A percentile compares a stretch with the other conserved stretches of the same genome.
These are phyloP conservation scores for Candida sakaeoensis DNA, from an alignment of 805 yeast genomes.

Conservation along the genomic window DNA sequence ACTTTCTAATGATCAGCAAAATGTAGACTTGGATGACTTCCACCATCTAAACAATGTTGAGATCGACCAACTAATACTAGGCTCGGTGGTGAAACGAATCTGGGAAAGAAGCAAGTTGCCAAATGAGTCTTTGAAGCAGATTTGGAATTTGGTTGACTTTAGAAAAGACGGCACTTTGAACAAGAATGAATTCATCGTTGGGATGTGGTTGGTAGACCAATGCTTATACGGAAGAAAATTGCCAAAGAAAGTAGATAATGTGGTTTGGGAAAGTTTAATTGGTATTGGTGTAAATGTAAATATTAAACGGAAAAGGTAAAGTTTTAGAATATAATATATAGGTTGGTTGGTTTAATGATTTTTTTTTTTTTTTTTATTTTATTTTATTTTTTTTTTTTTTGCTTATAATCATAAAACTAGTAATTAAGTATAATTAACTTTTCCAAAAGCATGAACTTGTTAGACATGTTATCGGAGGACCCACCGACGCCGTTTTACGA, in stretches of 20 bases:
- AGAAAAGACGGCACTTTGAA: conserved; percentile 70
- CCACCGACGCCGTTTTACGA: conserved; percentile 18
- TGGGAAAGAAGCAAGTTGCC: conserved; percentile 81
- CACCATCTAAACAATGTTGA: conserved; percentile 29
- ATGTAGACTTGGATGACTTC: conserved; percentile 21
- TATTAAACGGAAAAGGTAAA: conserved; percentile 29
- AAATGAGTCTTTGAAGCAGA: conserved; percentile 49
- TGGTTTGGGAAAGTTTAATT: conserved; percentile 78
- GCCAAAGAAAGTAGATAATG: conserved; percentile 63
- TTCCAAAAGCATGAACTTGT: conserved; percentile 28
- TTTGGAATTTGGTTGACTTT: conserved; percentile 70
- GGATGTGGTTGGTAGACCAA: conserved; percentile 97
- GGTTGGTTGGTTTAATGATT: too few relatives aligned
- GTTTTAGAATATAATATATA: too few relatives aligned
- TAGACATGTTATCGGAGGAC: conserved; percentile 37
- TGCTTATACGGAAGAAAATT: conserved; percentile 89
- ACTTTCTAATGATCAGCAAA: conserved; percentile 23
- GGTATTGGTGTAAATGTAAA: conserved; percentile 40
- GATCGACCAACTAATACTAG: conserved; percentile 42
- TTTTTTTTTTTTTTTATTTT: too few relatives aligned
- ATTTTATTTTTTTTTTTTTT: too few relatives aligned
- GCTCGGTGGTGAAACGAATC: conserved; percentile 66
- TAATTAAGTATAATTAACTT: not conserved
- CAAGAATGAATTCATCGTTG: conserved; percentile 84
- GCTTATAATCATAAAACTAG: too few relatives aligned